Base-by-base conservation (phyloP, 768 basidiomycete species). In the Coprinopsis marcescibilis region DNA sequence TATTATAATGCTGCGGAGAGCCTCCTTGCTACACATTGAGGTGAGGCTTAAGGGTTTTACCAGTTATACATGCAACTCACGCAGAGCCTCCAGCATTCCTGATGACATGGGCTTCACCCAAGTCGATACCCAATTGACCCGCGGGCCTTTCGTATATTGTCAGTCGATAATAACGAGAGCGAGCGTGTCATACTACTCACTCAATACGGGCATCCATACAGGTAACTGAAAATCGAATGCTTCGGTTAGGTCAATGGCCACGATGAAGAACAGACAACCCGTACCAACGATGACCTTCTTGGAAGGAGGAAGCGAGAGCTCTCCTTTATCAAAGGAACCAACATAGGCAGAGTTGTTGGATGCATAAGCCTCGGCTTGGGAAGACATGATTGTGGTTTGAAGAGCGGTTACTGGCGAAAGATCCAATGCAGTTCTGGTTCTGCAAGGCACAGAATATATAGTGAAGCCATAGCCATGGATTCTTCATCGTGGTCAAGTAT, bases 161-260 rank as follows among this genome's bases (percentile, higher is more conserved):
- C 8, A 49, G 21, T 38, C 44, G 14, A n/a, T 7, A 37, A 43
- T 46, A 42, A 23, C 55, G 33, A 38, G 23, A 27, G 19, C 13
- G 47, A 23, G 23, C 27, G 6, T 6, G 24, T 24, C 45, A 49
- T 4, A 20, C 3, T 14, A 23, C 68, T 57, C 57, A 83, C 80
- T 85, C 77, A 52, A 85, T 67, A 43, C 84, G 78, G 41, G 82
- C 81, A 59, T 85, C 84, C 83, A 85, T 88, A 66, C 82, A 85
- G 15, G 81, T 81, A 23, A 81, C 77, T 80, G 43, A 15, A 20
- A 25, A 25, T n/a, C 3, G 27, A 7, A 20, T 8, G 33, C 13
- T 25, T 39, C 4, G 21, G 15, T 17, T 6, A 41, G 6, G 33
- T 35, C 17, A 12, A 29, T 6, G n/a, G 1, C 20, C n/a, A 5